Evolutionary conservation across 225 moss, liverwort and hornwort genomes (phyloP), one percentile per base, ranked within the genome.

Genomic region (Pleurozium schreberi): DNA sequence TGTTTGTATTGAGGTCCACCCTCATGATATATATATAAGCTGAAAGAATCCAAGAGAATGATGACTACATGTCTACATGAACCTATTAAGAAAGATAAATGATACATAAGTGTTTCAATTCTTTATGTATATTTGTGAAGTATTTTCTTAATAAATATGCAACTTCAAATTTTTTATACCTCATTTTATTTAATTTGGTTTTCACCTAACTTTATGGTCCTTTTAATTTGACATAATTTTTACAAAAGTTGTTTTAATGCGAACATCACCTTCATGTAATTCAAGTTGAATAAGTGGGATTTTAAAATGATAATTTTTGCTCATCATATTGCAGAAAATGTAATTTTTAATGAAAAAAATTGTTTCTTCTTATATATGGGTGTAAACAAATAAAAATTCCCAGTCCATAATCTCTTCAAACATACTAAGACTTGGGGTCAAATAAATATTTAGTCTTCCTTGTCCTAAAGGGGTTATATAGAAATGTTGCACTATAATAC

Each of bases 271-370:
- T n/a, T n/a, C n/a, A n/a, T n/a, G n/a, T n/a, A n/a, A n/a, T n/a
- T n/a, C n/a, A n/a, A n/a, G n/a, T n/a, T n/a, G n/a, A n/a, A n/a
- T n/a, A n/a, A n/a, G n/a, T n/a, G n/a, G 49, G 11, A 18, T 31
- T 30, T 47, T 4, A 75, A 33, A 12, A 8, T 20, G 12, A 33
- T 43, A 7, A 33, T 75, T 49, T 20, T 33, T 49, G 49, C 11
- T 49, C 11, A 49, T 49, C 49, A 49, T 4, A 49, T 75, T 12
- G 11, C 19, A 0, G 0, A 33, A 33, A 12, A 12, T 31, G 0
- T 45, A 75, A 33, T 12, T 33, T 20, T 20, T 19, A 31, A 19
- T 49, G 33, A 49, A 33, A 18, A 49, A 31, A 75, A 33, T 47
- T 49, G 12, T 33, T 75, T 49, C 8, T 19, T 33, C 12, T 33